Evolutionary conservation across 768 basidiomycete genomes (phyloP).

Genomic region (Hemileccinum impolitum): DNA sequence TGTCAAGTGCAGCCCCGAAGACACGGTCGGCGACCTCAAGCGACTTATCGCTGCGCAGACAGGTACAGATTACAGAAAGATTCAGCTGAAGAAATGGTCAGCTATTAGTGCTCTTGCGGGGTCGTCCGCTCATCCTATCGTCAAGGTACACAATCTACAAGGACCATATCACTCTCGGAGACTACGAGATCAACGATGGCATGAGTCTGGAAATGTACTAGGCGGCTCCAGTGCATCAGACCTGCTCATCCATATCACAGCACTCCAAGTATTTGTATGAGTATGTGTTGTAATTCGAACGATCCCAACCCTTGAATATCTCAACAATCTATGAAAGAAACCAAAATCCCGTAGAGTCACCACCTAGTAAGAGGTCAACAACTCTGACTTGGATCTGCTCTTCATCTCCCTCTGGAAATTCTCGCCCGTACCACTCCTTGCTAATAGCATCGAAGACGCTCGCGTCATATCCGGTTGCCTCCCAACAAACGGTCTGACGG

Average conservation of each 20-base stretch:
- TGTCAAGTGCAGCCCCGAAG: conserved; percentile 92
- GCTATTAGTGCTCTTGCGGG: conserved; percentile 21
- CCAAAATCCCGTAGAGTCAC: background rate
- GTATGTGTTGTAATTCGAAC: conserved; percentile 6
- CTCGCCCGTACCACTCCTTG: conserved; percentile 6
- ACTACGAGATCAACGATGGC: conserved; percentile 91
- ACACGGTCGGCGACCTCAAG: conserved; percentile 97
- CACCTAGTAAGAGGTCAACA: conserved; percentile 6
- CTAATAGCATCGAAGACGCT: conserved; percentile 14
- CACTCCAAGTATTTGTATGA: conserved; percentile 12
- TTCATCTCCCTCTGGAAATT: background rate
- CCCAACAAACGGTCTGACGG: conserved; percentile 24
- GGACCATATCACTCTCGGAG: conserved; percentile 89
- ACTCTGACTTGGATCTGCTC: conserved; percentile 20
- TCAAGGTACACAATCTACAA: conserved; percentile 91
- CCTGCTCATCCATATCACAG: no score
- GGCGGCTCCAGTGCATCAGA: background rate
- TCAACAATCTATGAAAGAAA: background rate
- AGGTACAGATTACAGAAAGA: conserved; percentile 82
- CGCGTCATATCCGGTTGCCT: conserved; percentile 19
- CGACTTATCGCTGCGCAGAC: conserved; percentile 95
- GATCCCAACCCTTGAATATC: background rate
- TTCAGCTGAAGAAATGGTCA: conserved; percentile 95
- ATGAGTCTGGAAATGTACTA: conserved; percentile 94
- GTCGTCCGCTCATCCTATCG: background rate